A percentile compares a stretch with the other conserved stretches of the same genome.
These are phyloP conservation scores for Plantago major DNA, from an alignment of 257 asterid species.

Conservation along the genomic window DNA sequence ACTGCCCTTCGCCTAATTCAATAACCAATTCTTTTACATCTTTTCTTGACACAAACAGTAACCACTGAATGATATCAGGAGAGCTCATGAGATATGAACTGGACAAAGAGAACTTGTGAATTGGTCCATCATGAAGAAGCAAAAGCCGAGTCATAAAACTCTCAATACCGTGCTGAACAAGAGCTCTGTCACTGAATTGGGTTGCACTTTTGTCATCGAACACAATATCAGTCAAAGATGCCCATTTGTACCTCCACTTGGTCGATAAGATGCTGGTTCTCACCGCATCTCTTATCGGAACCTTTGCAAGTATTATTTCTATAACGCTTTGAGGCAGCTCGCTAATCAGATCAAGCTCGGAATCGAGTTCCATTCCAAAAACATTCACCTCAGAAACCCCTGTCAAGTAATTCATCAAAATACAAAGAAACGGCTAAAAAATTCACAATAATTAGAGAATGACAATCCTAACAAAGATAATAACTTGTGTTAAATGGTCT, in stretches of 20 bases:
- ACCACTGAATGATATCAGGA: conserved; percentile 80
- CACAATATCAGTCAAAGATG: conserved; percentile 55
- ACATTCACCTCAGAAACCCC: too few relatives aligned
- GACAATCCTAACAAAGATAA: too few relatives aligned
- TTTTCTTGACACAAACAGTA: conserved; percentile 74
- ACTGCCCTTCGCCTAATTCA: conserved; percentile 71
- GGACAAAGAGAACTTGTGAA: conserved; percentile 63
- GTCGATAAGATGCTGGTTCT: conserved; percentile 65
- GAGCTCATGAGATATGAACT: conserved; percentile 41
- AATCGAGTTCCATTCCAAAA: conserved; percentile 42
- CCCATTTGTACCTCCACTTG: conserved; percentile 87
- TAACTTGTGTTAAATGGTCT: too few relatives aligned
- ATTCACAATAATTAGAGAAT: too few relatives aligned
- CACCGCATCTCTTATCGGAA: conserved; percentile 70
- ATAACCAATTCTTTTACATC: conserved; percentile 63
- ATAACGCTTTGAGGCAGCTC: conserved; percentile 81
- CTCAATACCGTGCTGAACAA: conserved; percentile 37
- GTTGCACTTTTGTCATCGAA: conserved; percentile 56
- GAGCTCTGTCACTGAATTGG: conserved; percentile 29
- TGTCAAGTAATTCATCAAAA: too few relatives aligned
- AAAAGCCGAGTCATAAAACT: conserved; percentile 58
- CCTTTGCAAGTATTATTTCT: conserved; percentile 67
- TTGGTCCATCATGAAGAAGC: conserved; percentile 83
- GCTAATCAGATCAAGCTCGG: conserved; percentile 50
- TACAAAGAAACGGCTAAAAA: too few relatives aligned